Evolutionary conservation across 106 monocot genomes (phyloP), one percentile per base, ranked within the genome.

Genomic region (Phalaenopsis aphrodite): DNA sequence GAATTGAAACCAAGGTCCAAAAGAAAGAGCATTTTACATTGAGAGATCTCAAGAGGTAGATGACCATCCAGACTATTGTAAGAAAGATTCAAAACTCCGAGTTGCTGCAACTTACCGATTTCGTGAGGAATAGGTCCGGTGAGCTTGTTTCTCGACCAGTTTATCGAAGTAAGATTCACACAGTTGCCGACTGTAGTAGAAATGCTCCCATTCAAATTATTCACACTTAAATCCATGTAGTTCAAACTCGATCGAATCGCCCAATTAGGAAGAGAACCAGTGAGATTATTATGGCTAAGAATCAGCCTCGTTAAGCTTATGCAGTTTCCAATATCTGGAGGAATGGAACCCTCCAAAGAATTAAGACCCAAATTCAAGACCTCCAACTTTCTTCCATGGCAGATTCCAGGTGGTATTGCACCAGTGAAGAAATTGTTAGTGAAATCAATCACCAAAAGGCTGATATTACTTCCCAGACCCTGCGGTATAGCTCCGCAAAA

Each of bases 401-500:
- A 94, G 16, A 99, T 84, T 75, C 79, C 30, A 2, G 80, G 88
- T 18, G 98, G 98, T 9, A 95, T 91, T 58, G 55, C 84, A 15
- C 98, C 98, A 38, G 64, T 58, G 55, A 95, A 93, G 39, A 78
- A 82, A 77, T 91, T 99, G 41, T 90, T 78, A 6, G 84, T 85
- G 55, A 99, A 87, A 38, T 95, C 89, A 72, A 95, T 81, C 5
- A 56, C 39, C 5, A 72, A 64, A 68, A 99, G 73, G 66, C 84
- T 87, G 45, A 86, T 87, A 65, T 89, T 82, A 23, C 87, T 64
- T 3, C 92, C 92, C 78, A 99, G 72, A 57, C 64, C 85, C 68
- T 83, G 85, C 56, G 98, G 98, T 55, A 99, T 89, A 38, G 83
- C 75, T 67, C 98, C 94, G 19, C 74, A 76, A 49, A 99, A 89